Conservation (phyloP, 2,329 filamentous ascomycete species). For the Lachnellula arida region DNA sequence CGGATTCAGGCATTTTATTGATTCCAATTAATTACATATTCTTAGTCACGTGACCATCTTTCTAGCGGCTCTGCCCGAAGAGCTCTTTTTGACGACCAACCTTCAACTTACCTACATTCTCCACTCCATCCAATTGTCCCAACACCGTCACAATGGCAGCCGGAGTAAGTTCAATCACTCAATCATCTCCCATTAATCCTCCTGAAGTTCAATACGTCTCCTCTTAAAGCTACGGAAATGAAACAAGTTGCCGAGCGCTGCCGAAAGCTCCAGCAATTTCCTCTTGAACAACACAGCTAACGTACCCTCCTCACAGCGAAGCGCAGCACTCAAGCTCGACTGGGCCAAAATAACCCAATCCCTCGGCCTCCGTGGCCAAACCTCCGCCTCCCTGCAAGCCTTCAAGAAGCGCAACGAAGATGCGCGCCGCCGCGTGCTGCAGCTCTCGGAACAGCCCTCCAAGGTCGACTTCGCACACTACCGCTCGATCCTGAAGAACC, state of each 20-base stretch:
- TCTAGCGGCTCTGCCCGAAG: conserved; percentile 5
- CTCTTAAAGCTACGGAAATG: neutral
- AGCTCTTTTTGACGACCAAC: conserved; percentile 23
- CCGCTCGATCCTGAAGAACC: conserved; percentile 91
- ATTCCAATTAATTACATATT: neutral
- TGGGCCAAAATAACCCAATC: conserved; percentile 93
- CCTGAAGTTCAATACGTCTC: neutral
- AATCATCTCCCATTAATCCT: conserved; percentile 20
- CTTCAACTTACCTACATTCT: conserved; percentile 27
- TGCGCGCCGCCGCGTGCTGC: conserved; percentile 85
- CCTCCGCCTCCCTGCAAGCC: conserved; percentile 80
- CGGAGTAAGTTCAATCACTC: conserved; percentile 52
- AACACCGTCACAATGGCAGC: conserved; percentile 56
- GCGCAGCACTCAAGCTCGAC: conserved; percentile 98
- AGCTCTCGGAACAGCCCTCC: conserved; percentile 78
- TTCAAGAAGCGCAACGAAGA: conserved; percentile 99
- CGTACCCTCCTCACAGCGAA: conserved; percentile 59
- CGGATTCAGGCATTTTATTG: neutral
- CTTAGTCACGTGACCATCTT: conserved; percentile 18
- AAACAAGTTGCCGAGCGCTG: conserved; percentile 9
- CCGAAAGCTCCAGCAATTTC: conserved; percentile 16
- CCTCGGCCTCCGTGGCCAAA: conserved; percentile 94
- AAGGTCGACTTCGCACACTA: conserved; percentile 91
- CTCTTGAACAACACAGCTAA: conserved; percentile 23
- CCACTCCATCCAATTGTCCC: conserved; percentile 44